These are phyloP conservation scores for Eucalyptus grandis DNA, from an alignment of 345 rosid species.

Conservation along the genomic window DNA sequence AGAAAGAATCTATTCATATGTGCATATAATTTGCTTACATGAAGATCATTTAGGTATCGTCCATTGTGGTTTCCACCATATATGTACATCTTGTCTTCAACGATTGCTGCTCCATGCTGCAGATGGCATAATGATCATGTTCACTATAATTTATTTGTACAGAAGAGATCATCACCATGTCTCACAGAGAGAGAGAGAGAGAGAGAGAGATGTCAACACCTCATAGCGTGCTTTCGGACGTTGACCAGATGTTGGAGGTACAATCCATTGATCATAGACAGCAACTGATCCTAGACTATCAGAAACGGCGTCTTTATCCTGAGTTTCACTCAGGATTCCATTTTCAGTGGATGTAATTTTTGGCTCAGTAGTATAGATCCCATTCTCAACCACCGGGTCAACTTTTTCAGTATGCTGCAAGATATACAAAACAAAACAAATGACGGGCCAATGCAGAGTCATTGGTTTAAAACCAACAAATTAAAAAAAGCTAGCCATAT, in stretches of 20 bases:
- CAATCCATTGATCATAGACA: slow-evolving; percentile 89
- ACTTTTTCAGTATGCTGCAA: slow-evolving; percentile 45
- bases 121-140: background rate
- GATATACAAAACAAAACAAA: background rate
- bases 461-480: background rate
- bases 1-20: background rate
- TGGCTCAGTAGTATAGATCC: slow-evolving; percentile 43
- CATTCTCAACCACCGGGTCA: slow-evolving; percentile 52
- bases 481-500: background rate
- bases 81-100: slow-evolving; percentile 77
- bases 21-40: slow-evolving; percentile 41
- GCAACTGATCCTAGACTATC: slow-evolving; percentile 69
- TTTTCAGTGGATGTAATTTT: slow-evolving; percentile 63
- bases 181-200: background rate
- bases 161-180: background rate
- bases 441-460: background rate
- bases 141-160: background rate
- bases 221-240: slow-evolving; percentile 89
- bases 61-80: slow-evolving; percentile 98
- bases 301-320: slow-evolving; percentile 89
- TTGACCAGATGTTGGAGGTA: slow-evolving; percentile 73
- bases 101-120: slow-evolving; percentile 91
- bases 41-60: slow-evolving; percentile 89
- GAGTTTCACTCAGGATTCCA: slow-evolving; percentile 51
- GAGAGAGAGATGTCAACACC: slow-evolving; percentile 29